Evolutionary conservation across 1,284 basidiomycete genomes (phyloP), one percentile per base, ranked within the genome.

Genomic region (Uromyces viciae-fabae): DNA sequence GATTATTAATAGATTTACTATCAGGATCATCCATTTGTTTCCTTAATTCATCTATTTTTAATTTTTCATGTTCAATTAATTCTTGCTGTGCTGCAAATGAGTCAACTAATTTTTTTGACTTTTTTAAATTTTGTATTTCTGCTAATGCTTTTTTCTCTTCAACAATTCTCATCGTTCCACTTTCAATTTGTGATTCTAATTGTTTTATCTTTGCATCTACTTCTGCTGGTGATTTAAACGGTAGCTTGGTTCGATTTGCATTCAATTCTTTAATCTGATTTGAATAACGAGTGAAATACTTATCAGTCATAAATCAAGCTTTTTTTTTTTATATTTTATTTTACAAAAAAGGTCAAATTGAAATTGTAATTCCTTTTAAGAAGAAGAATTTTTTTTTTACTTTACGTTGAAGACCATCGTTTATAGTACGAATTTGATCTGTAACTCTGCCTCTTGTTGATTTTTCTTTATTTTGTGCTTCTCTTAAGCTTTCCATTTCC

Each of bases 141-240:
- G 91, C 90, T 28, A 99, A 89, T 5, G 95, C 94, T 83, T 94
- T 92, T 87, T 98, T 98, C 88, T 99, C 97, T 80, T 98, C 96
- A 52, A 92, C 95, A 79, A 99, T 89, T 86, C 95, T 98, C 90
- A 99, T 89, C 82, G 86, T 90, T 31, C 96, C 97, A 11, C 93
- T 92, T 85, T 98, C 96, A 82, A 99, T 91, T 85, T 95, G 92
- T 84, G 90, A 92, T 82, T 95, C 93, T 84, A 95, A 46, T 64
- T 80, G 77, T 42, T 69, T 88, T 83, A 91, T 88, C 84, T 93
- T 95, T 84, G 54, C 52, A 54, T 49, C 75, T 3, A 73, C 62
- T 64, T 78, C 46, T 64, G 79, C 42, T 42, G 54, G 46, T 40
- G 77, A 80, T 64, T 64, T 80, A 40, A 46, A 73, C 28, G 68